These are phyloP conservation scores for Ophiocordyceps camponoti-floridani DNA, from an alignment of 2,329 filamentous ascomycete genomes.

Conservation along the genomic window DNA sequence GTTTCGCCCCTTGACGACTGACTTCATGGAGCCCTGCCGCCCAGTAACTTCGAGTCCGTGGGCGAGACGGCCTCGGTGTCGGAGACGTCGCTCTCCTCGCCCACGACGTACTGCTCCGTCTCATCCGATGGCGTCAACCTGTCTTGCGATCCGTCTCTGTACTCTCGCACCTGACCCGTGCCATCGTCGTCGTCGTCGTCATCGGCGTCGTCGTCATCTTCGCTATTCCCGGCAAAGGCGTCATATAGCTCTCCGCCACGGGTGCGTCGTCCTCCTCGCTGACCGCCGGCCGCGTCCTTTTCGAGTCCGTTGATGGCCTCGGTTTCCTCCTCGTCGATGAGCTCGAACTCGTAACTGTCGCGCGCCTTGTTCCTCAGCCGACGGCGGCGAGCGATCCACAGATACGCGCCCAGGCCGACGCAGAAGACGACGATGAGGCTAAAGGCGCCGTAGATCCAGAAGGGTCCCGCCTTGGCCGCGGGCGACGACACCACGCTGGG, in stretches of 20 bases:
- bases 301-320: constrained; percentile 31
- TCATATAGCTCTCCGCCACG: constrained; percentile 87
- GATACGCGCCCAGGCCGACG: constrained; percentile 59
- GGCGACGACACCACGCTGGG: not conserved
- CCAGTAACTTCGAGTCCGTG: constrained; percentile 9
- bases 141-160: constrained; percentile 19
- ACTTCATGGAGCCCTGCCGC: constrained; percentile 4
- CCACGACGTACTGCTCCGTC: constrained; percentile 30
- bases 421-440: constrained; percentile 79
- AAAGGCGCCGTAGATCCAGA: constrained; percentile 83
- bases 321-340: constrained; percentile 67
- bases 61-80: constrained; percentile 8
- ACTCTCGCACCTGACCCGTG: constrained; percentile 22
- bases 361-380: constrained; percentile 56
- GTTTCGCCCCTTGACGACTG: not conserved
- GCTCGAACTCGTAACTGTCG: constrained; percentile 86
- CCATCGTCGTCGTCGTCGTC: constrained; percentile 42
- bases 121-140: constrained; percentile 9
- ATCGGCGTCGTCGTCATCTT: constrained; percentile 38
- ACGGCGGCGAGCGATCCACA: constrained; percentile 62
- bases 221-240: constrained; percentile 78
- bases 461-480: constrained; percentile 59
- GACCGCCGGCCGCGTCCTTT: constrained; percentile 22
- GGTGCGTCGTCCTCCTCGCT: constrained; percentile 29
- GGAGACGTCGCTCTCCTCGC: constrained; percentile 25